These are phyloP conservation scores for Priceomyces medius DNA, from an alignment of 805 yeast species.

Conservation along the genomic window DNA sequence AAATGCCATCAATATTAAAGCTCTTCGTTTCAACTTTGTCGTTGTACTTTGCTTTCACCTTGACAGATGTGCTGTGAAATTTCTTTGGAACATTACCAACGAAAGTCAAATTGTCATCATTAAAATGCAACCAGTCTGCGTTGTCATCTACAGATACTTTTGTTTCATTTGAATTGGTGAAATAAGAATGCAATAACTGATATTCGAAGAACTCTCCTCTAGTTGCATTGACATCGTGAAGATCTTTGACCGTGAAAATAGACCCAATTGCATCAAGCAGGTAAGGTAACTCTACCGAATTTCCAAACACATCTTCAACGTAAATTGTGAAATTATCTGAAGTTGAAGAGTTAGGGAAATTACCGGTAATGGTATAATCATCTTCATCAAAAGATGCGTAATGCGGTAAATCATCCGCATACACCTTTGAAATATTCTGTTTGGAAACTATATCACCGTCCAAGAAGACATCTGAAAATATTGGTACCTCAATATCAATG, in stretches of 20 bases:
- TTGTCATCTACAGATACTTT: constrained; percentile 43
- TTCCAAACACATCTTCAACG: constrained; percentile 58
- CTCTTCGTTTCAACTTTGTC: constrained; percentile 29
- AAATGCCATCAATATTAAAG: constrained; percentile 57
- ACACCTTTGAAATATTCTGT: constrained; percentile 55
- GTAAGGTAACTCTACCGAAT: constrained; percentile 58
- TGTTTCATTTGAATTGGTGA: constrained; percentile 54
- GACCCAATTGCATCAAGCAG: constrained; percentile 53
- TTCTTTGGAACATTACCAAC: constrained; percentile 57
- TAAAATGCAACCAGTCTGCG: constrained; percentile 65
- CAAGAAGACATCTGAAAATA: constrained; percentile 56
- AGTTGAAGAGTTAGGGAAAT: constrained; percentile 48
- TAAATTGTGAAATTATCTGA: constrained; percentile 52
- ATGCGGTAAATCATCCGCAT: constrained; percentile 53
- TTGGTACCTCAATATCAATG: constrained; percentile 59
- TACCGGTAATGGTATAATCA: constrained; percentile 50
- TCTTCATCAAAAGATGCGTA: constrained; percentile 50
- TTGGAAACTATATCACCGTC: constrained; percentile 54
- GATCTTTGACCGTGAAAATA: constrained; percentile 52
- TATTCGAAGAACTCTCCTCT: constrained; percentile 59
- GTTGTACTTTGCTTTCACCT: constrained; percentile 26
- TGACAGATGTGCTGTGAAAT: constrained; percentile 22
- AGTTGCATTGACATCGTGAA: constrained; percentile 68
- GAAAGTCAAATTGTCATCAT: constrained; percentile 60
- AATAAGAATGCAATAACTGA: constrained; percentile 51